Evolutionary conservation across 1,139 yeast genomes (phyloP).

Genomic region (Casaregolazyma lundiana): DNA sequence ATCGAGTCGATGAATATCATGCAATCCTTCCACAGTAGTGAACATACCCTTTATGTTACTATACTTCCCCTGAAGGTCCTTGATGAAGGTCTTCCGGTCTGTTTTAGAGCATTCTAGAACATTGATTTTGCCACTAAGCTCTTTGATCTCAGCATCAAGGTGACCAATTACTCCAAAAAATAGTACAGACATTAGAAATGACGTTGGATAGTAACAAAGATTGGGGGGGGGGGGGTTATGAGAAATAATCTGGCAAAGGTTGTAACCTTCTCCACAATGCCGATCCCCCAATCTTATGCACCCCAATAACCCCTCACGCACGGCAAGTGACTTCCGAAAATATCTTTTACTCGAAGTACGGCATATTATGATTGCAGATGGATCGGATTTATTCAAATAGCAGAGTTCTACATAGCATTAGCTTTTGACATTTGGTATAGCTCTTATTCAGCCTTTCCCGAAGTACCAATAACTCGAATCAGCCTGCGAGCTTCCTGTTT

Average conservation of each 20-base stretch:
- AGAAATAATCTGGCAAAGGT: neutral
- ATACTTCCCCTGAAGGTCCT: slow-evolving; percentile 31
- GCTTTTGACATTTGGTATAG: neutral
- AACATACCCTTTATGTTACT: slow-evolving; percentile 32
- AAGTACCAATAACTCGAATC: slow-evolving; percentile 18
- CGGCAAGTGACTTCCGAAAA: no score
- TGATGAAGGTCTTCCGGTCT: slow-evolving; percentile 44
- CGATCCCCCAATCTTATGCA: no score
- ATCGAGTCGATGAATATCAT: slow-evolving; percentile 59
- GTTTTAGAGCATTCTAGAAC: neutral
- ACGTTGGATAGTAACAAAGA: neutral
- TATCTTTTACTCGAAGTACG: no score
- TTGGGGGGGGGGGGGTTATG: neutral
- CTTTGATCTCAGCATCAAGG: slow-evolving; percentile 1
- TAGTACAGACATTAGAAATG: slow-evolving; percentile 1
- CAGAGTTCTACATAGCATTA: neutral
- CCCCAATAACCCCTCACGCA: no score
- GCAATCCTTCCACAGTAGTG: slow-evolving; percentile 13
- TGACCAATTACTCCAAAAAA: slow-evolving; percentile 4
- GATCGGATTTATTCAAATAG: no score
- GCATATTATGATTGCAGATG: no score
- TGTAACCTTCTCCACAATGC: no score
- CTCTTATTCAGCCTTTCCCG: slow-evolving; percentile 16
- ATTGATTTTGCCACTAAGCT: neutral
- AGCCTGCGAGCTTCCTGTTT: slow-evolving; percentile 20